A percentile compares a stretch with the other conserved stretches of the same genome.
Evolutionary conservation across 441 rosid species (phyloP).

Genomic region (Croton laevigatus): DNA sequence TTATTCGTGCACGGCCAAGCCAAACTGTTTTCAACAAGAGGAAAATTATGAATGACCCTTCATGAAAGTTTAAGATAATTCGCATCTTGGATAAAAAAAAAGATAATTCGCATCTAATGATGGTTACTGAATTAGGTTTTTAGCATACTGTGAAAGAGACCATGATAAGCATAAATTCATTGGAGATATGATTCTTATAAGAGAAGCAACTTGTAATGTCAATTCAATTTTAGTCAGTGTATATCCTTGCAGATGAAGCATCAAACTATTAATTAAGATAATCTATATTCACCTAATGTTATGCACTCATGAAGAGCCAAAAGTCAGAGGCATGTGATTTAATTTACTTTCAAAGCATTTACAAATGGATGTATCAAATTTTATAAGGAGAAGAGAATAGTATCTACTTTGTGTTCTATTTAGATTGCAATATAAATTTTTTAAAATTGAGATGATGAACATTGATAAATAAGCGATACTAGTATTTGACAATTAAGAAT

Average conservation of each 20-base stretch:
- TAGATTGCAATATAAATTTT: too few relatives aligned
- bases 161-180: slow-evolving; percentile 1
- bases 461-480: too few relatives aligned
- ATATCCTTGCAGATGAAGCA: slow-evolving; percentile 3
- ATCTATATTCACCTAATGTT: background rate
- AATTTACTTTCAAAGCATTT: too few relatives aligned
- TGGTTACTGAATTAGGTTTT: background rate
- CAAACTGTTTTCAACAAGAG: background rate
- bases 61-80: background rate
- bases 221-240: slow-evolving; percentile 3
- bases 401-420: too few relatives aligned
- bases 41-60: background rate
- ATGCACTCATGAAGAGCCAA: too few relatives aligned
- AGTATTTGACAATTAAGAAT: too few relatives aligned
- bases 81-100: too few relatives aligned
- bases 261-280: background rate
- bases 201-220: background rate
- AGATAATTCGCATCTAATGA: too few relatives aligned
- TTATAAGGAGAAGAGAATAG: too few relatives aligned
- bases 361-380: too few relatives aligned
- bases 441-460: too few relatives aligned
- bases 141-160: background rate
- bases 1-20: background rate
- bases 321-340: too few relatives aligned
- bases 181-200: slow-evolving; percentile 16